These are phyloP conservation scores for Skeletonema potamos DNA, from an alignment of 108 stramenopile species.

Conservation along the genomic window DNA sequence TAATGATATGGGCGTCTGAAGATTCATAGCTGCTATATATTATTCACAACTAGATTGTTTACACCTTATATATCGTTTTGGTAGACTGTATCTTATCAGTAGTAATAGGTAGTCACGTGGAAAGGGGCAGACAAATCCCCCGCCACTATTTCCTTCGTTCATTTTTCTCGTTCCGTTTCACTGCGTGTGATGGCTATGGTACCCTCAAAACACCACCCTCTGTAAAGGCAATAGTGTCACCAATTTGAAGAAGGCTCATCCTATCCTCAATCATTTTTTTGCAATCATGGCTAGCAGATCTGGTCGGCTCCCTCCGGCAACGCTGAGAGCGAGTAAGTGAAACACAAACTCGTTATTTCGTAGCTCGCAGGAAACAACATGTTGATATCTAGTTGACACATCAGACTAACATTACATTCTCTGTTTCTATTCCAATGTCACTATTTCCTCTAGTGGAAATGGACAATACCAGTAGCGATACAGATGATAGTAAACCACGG, in stretches of 20 bases:
- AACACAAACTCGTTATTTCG: neutral
- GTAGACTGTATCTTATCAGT: too few species aligned
- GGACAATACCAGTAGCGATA: neutral
- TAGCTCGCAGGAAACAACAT: neutral
- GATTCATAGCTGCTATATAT: neutral
- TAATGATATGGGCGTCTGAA: neutral
- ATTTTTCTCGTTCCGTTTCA: too few species aligned
- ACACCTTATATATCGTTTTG: too few species aligned
- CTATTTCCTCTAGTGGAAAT: neutral
- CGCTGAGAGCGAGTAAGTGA: constrained; percentile 2
- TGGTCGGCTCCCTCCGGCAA: neutral
- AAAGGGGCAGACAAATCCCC: too few species aligned
- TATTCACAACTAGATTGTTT: neutral
- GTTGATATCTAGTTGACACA: too few species aligned
- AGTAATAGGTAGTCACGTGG: too few species aligned
- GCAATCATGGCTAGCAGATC: neutral
- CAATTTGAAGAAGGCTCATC: neutral
- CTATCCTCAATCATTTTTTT: neutral
- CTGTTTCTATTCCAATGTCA: neutral
- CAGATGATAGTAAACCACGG: neutral
- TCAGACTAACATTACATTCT: neutral
- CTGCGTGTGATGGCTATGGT: too few species aligned
- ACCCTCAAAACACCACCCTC: too few species aligned
- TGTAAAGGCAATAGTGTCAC: neutral
- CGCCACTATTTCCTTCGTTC: too few species aligned